phyloP scores from a whole-genome alignment of 202 grass and related monocot species.

The Carex arenaria region DNA sequence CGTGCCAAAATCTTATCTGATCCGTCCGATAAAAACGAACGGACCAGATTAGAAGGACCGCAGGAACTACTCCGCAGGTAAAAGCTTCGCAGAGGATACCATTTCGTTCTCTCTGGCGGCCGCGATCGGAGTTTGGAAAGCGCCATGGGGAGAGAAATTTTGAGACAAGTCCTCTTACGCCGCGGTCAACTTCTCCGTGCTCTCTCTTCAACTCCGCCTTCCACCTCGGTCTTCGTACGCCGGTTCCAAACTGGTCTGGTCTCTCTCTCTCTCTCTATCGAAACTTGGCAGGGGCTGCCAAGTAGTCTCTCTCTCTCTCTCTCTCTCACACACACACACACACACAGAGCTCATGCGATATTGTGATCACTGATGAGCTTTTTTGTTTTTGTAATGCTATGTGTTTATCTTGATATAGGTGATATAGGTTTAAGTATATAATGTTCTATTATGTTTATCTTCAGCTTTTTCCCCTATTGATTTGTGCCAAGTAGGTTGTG shows the following conservation, averaged over 20 bases:
- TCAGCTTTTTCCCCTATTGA: neutral
- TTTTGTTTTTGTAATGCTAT: no score
- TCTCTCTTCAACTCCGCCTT: neutral
- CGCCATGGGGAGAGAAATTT: slow-evolving; percentile 1
- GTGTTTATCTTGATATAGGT: neutral
- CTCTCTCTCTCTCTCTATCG: neutral
- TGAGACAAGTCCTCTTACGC: neutral
- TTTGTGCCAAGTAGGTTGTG: neutral
- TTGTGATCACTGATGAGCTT: neutral
- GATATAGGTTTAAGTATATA: neutral
- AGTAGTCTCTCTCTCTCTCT: neutral
- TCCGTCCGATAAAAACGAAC: no score
- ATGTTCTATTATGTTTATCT: neutral
- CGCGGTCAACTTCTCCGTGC: neutral
- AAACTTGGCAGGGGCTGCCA: no score
- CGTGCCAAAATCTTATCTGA: no score
- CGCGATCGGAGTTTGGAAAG: neutral
- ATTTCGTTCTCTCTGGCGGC: slow-evolving; percentile 7
- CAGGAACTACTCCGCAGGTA: no score
- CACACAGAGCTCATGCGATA: neutral
- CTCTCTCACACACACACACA: neutral
- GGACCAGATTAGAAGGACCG: no score
- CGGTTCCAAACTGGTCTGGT: slow-evolving; percentile 1
- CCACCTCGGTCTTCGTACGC: neutral
- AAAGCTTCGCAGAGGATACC: no score